These are phyloP conservation scores for Neurospora sp. DNA, from an alignment of 495 filamentous ascomycete species.

Conservation along the genomic window DNA sequence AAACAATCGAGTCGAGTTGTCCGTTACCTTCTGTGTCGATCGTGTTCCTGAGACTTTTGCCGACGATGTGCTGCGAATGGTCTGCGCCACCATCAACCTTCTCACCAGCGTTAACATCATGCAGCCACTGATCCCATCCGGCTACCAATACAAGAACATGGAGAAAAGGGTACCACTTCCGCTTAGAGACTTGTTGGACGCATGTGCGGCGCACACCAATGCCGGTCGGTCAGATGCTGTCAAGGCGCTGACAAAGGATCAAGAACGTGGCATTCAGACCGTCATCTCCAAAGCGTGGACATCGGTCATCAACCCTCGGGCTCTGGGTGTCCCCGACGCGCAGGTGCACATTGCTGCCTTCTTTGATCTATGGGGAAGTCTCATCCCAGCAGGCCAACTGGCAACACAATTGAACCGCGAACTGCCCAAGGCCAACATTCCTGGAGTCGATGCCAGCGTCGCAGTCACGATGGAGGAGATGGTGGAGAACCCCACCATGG, in stretches of 20 bases:
- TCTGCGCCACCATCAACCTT: slow-evolving; percentile 28
- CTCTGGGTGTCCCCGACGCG: slow-evolving; percentile 28
- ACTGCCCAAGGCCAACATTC: slow-evolving; percentile 15
- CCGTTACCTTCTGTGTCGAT: slow-evolving; percentile 33
- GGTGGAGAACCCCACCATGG: slow-evolving; percentile 37
- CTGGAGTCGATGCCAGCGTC: slow-evolving; percentile 8
- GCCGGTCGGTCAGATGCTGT: slow-evolving; percentile 9
- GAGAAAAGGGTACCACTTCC: slow-evolving; percentile 28
- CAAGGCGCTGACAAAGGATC: slow-evolving; percentile 14
- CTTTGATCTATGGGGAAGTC: slow-evolving; percentile 39
- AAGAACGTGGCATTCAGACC: slow-evolving; percentile 22
- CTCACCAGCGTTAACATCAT: slow-evolving; percentile 32
- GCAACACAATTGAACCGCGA: slow-evolving; percentile 32
- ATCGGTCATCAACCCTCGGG: slow-evolving; percentile 27
- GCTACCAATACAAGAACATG: slow-evolving; percentile 24
- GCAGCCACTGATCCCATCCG: slow-evolving; percentile 29
- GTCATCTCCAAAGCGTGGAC: slow-evolving; percentile 32
- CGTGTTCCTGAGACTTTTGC: slow-evolving; percentile 28
- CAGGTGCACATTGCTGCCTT: slow-evolving; percentile 36
- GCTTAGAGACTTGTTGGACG: slow-evolving; percentile 6
- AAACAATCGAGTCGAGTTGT: slow-evolving; percentile 22
- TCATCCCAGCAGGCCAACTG: slow-evolving; percentile 35
- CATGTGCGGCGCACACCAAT: slow-evolving; percentile 8
- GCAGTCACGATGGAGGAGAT: slow-evolving; percentile 36
- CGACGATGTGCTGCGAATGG: slow-evolving; percentile 30